Evolutionary conservation across 805 yeast species (phyloP), one percentile per base, ranked within the genome.

Genomic region (Myxozyma neglecta): DNA sequence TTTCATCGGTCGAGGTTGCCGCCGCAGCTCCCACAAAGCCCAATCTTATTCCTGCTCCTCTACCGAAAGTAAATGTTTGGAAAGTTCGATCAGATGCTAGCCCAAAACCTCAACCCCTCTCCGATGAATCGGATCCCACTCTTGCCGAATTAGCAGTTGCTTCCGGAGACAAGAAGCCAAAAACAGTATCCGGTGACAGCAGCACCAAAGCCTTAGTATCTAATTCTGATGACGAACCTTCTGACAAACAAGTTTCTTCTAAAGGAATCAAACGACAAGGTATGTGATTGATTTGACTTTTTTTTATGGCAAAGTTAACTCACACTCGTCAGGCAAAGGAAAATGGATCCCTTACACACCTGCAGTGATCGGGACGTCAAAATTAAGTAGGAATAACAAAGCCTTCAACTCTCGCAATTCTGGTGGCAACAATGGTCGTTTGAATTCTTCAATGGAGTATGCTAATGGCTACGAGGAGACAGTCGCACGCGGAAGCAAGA

Each of bases 271-370:
- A 47, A 18, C 66, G 67, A 24, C 66, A 61, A 57, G 66, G 65
- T 62, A 46, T 13, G 59, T 46, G 24, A 48, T 16, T 13, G 9
- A 32, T 29, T n/a, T 42, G 16, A 50, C 29, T 14, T 56, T 59
- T 32, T 34, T 64, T 47, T 68, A 24, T 24, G 29, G 29, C 29
- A 24, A 24, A 24, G 29, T 24, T 24, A 24, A 24, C 29, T 24
- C 29, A 24, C 4, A 24, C 4, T 24, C 29, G 29, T 3, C 29
- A 43, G 85, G 85, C 59, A 84, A 82, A 69, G 87, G 83, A 69
- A 88, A 87, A 72, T 86, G 90, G 89, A 81, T 85, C 44, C 90
- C 90, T n/a, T 83, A 82, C 72, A 80, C 83, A 68, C 88, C 84
- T 34, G 75, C 83, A 46, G 82, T 82, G 52, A 80, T 80, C 34